phyloP scores from a whole-genome alignment of 352 stramenopile genomes.

The Phytopythium helicoides region DNA sequence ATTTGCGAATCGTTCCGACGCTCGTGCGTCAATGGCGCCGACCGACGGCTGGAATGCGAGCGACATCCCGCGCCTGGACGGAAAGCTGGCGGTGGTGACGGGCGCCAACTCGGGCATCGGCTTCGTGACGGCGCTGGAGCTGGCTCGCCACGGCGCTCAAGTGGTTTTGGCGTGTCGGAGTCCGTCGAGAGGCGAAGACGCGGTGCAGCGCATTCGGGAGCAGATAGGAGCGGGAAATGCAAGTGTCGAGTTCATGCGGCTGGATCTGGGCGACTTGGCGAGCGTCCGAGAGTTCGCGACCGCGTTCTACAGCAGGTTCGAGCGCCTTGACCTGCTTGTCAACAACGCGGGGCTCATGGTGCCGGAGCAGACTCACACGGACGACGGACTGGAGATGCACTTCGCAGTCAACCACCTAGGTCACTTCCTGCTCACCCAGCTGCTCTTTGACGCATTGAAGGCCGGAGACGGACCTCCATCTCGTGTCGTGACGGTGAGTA shows the following conservation, averaged over 20 bases:
- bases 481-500: constrained; percentile 36
- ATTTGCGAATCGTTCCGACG: too few relatives aligned
- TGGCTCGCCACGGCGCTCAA: constrained; percentile 54
- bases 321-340: constrained; percentile 48
- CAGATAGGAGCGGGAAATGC: constrained; percentile 8
- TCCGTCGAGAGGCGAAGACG: constrained; percentile 18
- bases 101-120: constrained; percentile 86
- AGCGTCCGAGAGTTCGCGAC: constrained; percentile 34
- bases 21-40: too few relatives aligned
- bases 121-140: constrained; percentile 56
- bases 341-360: constrained; percentile 60
- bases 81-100: constrained; percentile 80
- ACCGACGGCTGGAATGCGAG: constrained; percentile 11
- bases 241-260: constrained; percentile 33
- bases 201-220: constrained; percentile 21
- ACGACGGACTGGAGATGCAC: constrained; percentile 46
- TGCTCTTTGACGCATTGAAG: constrained; percentile 53
- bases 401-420: constrained; percentile 64
- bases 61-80: constrained; percentile 28
- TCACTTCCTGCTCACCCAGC: constrained; percentile 51
- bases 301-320: constrained; percentile 30
- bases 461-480: constrained; percentile 10
- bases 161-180: constrained; percentile 88
- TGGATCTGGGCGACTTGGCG: constrained; percentile 41
- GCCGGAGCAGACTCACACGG: constrained; percentile 27